Evolutionary conservation across 2,329 filamentous ascomycete species (phyloP).

Genomic region (Ilyonectria destructans): DNA sequence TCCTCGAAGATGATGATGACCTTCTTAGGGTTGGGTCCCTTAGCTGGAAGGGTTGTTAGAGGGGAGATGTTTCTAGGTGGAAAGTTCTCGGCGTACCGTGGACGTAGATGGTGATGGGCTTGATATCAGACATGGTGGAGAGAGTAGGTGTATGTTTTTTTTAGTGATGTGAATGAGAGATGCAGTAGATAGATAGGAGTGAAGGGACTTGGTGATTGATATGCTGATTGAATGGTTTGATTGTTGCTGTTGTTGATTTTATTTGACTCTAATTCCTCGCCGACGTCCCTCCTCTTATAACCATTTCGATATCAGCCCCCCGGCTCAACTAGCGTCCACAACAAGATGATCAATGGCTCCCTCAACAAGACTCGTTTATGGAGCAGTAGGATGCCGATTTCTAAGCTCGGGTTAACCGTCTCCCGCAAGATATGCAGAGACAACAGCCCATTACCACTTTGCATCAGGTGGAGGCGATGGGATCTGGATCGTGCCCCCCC

Average conservation of each 20-base stretch:
- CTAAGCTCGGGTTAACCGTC: not conserved
- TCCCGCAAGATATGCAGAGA: not conserved
- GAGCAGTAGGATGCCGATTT: not conserved
- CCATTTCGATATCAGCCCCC: not conserved
- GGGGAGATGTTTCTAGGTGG: not conserved
- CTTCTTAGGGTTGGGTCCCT: slow-evolving; percentile 54
- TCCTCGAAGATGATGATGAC: slow-evolving; percentile 56
- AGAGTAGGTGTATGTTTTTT: slow-evolving; percentile 24
- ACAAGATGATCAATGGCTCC: not conserved
- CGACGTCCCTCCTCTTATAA: slow-evolving; percentile 1
- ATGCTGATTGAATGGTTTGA: slow-evolving; percentile 4
- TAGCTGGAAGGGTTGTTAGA: slow-evolving; percentile 32
- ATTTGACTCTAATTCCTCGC: not conserved
- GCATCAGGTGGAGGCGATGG: not conserved
- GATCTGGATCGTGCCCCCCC: not conserved
- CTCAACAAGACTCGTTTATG: not conserved
- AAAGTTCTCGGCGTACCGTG: slow-evolving; percentile 28
- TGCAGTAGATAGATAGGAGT: not conserved
- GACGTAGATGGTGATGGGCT: slow-evolving; percentile 39
- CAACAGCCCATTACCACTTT: not conserved
- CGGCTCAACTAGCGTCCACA: not conserved
- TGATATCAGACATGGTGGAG: slow-evolving; percentile 33
- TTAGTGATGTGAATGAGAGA: slow-evolving; percentile 31
- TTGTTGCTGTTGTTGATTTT: slow-evolving; percentile 8
- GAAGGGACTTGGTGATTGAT: not conserved